phyloP scores from a whole-genome alignment of 192 early-diverging fungal species.

The Coemansia sp. region DNA sequence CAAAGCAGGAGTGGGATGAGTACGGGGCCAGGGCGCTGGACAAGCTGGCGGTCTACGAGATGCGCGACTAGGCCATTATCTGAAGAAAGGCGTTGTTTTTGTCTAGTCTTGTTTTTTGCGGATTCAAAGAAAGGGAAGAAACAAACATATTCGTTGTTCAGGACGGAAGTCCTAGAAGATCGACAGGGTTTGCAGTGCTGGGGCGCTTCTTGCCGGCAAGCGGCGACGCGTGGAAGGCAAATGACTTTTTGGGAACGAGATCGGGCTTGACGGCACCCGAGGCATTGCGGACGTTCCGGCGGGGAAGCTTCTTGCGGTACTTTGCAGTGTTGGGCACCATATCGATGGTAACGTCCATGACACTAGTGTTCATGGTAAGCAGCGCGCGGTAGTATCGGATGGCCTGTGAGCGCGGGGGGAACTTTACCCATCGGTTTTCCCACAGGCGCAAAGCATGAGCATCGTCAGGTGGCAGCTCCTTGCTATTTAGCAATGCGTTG shows the following conservation, averaged over 20 bases:
- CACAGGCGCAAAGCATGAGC: conserved; percentile 14
- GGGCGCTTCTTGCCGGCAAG: conserved; percentile 23
- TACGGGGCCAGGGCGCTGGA: conserved; percentile 74
- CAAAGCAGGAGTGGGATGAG: conserved; percentile 86
- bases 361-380: conserved; percentile 15
- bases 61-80: conserved; percentile 26
- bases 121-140: no score
- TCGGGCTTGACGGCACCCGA: conserved; percentile 18
- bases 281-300: conserved; percentile 10
- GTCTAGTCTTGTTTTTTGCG: no score
- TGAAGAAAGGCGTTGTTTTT: conserved; percentile 3
- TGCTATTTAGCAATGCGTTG: neutral
- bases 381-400: conserved; percentile 35
- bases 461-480: neutral
- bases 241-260: conserved; percentile 16
- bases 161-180: conserved; percentile 9
- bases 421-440: conserved; percentile 34
- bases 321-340: conserved; percentile 21
- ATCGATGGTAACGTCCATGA: conserved; percentile 15
- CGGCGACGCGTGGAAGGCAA: conserved; percentile 21
- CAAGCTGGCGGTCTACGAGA: conserved; percentile 40
- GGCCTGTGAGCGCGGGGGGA: conserved; percentile 26
- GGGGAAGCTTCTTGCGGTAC: conserved; percentile 11
- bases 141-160: neutral
- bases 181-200: conserved; percentile 20